Conservation (phyloP, 805 yeast genomes). For the Candida easanensis region DNA sequence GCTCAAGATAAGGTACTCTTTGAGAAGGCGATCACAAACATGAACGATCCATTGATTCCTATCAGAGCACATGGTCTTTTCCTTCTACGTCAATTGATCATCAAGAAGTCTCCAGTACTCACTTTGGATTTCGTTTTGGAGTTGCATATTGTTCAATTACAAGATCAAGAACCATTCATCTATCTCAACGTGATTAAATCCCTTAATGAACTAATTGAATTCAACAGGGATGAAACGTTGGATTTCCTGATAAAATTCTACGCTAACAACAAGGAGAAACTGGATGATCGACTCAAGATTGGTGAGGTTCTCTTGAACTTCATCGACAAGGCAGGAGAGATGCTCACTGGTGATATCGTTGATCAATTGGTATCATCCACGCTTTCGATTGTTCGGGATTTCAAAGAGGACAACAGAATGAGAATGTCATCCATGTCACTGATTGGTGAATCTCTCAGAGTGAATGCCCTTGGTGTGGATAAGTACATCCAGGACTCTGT, state of each 20-base stretch:
- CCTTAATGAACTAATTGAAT: conserved; percentile 55
- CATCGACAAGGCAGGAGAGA: conserved; percentile 46
- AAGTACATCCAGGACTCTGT: conserved; percentile 51
- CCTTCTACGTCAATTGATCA: conserved; percentile 54
- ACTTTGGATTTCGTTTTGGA: conserved; percentile 52
- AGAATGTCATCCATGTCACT: conserved; percentile 88
- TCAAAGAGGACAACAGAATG: conserved; percentile 50
- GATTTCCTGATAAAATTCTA: conserved; percentile 39
- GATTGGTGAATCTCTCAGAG: conserved; percentile 66
- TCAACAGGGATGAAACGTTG: conserved; percentile 37
- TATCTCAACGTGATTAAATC: conserved; percentile 85
- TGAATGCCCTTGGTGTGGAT: conserved; percentile 52
- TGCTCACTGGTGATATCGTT: conserved; percentile 45
- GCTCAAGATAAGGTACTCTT: conserved; percentile 38
- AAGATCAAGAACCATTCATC: conserved; percentile 82
- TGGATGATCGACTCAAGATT: conserved; percentile 50
- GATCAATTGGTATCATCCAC: conserved; percentile 41
- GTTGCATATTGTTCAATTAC: conserved; percentile 60
- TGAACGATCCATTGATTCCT: conserved; percentile 80
- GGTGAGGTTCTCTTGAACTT: conserved; percentile 78
- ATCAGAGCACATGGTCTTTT: conserved; percentile 83
- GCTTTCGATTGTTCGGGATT: conserved; percentile 37
- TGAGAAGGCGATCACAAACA: conserved; percentile 58
- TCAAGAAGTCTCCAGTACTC: conserved; percentile 48
- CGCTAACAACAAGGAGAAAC: conserved; percentile 10